Evolutionary conservation across 2,329 filamentous ascomycete species (phyloP).

Genomic region (Fusarium guadeloupense): DNA sequence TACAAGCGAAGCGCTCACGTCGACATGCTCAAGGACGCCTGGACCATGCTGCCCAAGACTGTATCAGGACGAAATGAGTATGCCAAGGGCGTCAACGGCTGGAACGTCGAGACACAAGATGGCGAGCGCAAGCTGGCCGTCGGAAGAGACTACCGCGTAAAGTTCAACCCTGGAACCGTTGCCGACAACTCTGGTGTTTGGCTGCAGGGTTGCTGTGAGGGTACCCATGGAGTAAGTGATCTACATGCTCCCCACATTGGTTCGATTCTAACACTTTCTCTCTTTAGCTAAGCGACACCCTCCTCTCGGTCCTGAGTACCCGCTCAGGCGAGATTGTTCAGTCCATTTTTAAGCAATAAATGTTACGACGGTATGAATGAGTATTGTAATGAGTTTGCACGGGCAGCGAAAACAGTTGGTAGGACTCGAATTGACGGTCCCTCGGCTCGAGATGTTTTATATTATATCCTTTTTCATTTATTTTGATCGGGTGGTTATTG

Average conservation of each 20-base stretch:
- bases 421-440: conserved; percentile 23
- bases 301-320: conserved; percentile 80
- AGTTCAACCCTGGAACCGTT: conserved; percentile 74
- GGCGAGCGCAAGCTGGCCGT: conserved; percentile 68
- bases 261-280: conserved; percentile 30
- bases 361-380: conserved; percentile 33
- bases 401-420: conserved; percentile 39
- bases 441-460: conserved; percentile 22
- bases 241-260: not conserved
- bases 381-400: conserved; percentile 37
- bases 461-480: conserved; percentile 18
- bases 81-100: conserved; percentile 51
- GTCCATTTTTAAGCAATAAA: conserved; percentile 68
- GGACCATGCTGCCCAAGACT: conserved; percentile 69
- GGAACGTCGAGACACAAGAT: conserved; percentile 52
- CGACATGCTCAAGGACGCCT: conserved; percentile 74
- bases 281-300: conserved; percentile 76
- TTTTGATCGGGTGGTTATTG: conserved; percentile 15
- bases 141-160: conserved; percentile 79
- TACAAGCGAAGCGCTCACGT: conserved; percentile 84
- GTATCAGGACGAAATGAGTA: conserved; percentile 44
- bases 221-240: conserved; percentile 83
- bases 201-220: conserved; percentile 94
- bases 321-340: conserved; percentile 81
- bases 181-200: conserved; percentile 81